Percentiles rank a stretch among this genome's conserved stretches.
phyloP scores from a whole-genome alignment of 1,139 yeast species.

The Scheffersomyces stambukii region DNA sequence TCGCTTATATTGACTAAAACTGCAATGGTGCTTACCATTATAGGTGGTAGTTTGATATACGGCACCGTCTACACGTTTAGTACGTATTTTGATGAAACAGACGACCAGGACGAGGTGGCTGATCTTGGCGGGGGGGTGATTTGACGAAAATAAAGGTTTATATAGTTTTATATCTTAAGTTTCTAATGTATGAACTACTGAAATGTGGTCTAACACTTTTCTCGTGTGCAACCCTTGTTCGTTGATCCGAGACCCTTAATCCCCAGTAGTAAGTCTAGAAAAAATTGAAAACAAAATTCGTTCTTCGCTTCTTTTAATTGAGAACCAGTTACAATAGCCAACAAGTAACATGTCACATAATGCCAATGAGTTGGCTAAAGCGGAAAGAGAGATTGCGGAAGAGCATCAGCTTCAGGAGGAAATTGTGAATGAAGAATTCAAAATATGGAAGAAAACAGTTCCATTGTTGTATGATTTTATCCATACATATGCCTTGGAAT shows the following conservation, averaged over 20 bases:
- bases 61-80: constrained; percentile 73
- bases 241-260: too few species aligned
- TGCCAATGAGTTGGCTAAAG: constrained; percentile 15
- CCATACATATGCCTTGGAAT: constrained; percentile 61
- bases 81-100: constrained; percentile 60
- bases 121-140: constrained; percentile 30
- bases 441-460: constrained; percentile 95
- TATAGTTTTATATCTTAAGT: too few species aligned
- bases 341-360: too few species aligned
- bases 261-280: too few species aligned
- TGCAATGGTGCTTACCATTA: constrained; percentile 59
- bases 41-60: constrained; percentile 70
- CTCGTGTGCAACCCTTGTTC: too few species aligned
- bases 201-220: too few species aligned
- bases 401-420: constrained; percentile 51
- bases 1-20: constrained; percentile 52
- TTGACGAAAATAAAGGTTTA: constrained; percentile 10
- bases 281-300: too few species aligned
- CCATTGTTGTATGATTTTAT: constrained; percentile 81
- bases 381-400: constrained; percentile 31
- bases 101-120: constrained; percentile 37
- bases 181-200: too few species aligned
- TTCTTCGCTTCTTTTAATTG: too few species aligned
- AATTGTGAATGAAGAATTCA: constrained; percentile 65
- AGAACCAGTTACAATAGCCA: too few species aligned